phyloP scores from a whole-genome alignment of 352 stramenopile genomes.

The Globisporangium radiosum region DNA sequence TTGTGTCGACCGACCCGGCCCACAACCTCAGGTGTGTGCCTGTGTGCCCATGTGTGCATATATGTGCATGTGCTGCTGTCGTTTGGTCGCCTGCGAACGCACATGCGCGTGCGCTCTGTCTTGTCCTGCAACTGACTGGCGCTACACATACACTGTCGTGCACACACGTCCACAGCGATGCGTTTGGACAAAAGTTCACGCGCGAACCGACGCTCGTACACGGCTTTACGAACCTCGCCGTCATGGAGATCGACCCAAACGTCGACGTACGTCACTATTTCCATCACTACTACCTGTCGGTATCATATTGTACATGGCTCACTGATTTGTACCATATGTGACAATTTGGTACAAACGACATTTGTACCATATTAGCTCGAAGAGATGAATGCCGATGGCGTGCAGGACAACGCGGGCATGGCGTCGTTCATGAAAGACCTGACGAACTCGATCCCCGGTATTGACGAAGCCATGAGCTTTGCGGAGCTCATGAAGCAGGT shows the following conservation, averaged over 20 bases:
- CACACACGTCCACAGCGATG: slow-evolving; percentile 73
- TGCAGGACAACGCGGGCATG: slow-evolving; percentile 86
- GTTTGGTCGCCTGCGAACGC: neutral
- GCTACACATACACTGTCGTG: neutral
- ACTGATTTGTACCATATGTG: too few relatives aligned
- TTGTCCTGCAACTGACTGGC: too few relatives aligned
- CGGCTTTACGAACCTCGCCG: slow-evolving; percentile 96
- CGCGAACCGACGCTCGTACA: slow-evolving; percentile 96
- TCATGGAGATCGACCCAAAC: slow-evolving; percentile 98
- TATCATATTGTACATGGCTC: neutral
- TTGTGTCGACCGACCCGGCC: slow-evolving; percentile 99
- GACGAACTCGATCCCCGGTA: slow-evolving; percentile 96
- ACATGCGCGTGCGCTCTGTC: too few relatives aligned
- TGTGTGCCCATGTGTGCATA: neutral
- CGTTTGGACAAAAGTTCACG: slow-evolving; percentile 99
- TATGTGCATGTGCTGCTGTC: neutral
- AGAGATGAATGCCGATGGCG: slow-evolving; percentile 74
- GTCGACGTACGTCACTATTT: slow-evolving; percentile 48
- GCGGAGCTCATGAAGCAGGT: slow-evolving; percentile 98
- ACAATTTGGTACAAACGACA: too few relatives aligned
- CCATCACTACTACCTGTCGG: neutral
- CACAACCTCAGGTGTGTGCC: slow-evolving; percentile 92
- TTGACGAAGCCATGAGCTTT: slow-evolving; percentile 99
- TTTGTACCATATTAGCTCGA: slow-evolving; percentile 40
- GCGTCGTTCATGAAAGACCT: slow-evolving; percentile 96